Conservation (phyloP, 768 basidiomycete genomes). For the Fomitopsis pulvina region DNA sequence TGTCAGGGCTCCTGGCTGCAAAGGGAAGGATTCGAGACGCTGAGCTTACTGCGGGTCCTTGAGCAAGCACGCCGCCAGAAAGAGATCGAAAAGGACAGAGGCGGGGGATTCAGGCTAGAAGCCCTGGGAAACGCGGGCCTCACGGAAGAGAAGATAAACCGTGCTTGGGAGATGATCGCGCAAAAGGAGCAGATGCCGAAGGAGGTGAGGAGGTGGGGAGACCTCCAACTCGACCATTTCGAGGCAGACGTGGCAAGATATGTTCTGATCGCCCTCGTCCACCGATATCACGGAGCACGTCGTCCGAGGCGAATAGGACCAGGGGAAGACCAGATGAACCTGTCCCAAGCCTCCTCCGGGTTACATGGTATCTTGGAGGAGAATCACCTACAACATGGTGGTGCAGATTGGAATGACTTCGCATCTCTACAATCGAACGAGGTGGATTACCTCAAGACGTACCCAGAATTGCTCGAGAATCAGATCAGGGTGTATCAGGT, state of each 20-base stretch:
- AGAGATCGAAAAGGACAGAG: slow-evolving; percentile 15
- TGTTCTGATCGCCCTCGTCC: slow-evolving; percentile 21
- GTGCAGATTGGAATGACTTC: slow-evolving; percentile 38
- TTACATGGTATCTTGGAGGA: no score
- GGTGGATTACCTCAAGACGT: slow-evolving; percentile 34
- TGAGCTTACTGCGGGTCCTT: slow-evolving; percentile 14
- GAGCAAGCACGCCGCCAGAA: slow-evolving; percentile 17
- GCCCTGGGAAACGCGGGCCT: slow-evolving; percentile 16
- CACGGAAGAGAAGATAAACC: slow-evolving; percentile 35
- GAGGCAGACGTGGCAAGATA: slow-evolving; percentile 24
- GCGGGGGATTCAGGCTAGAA: slow-evolving; percentile 9
- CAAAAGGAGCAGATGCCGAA: slow-evolving; percentile 23
- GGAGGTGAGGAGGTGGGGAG: slow-evolving; percentile 14
- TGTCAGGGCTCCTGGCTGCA: slow-evolving; percentile 42
- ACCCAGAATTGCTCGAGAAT: slow-evolving; percentile 45
- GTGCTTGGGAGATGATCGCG: slow-evolving; percentile 38
- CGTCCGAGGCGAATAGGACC: background rate
- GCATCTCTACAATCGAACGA: slow-evolving; percentile 56
- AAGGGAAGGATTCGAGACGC: slow-evolving; percentile 16
- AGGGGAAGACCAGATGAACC: no score
- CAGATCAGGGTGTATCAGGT: slow-evolving; percentile 51
- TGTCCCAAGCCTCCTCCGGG: no score
- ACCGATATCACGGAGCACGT: slow-evolving; percentile 10
- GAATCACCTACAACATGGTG: background rate
- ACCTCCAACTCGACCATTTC: slow-evolving; percentile 21